These are phyloP conservation scores for Lotmaria passim DNA, from an alignment of 208 protist genomes.

Conservation along the genomic window DNA sequence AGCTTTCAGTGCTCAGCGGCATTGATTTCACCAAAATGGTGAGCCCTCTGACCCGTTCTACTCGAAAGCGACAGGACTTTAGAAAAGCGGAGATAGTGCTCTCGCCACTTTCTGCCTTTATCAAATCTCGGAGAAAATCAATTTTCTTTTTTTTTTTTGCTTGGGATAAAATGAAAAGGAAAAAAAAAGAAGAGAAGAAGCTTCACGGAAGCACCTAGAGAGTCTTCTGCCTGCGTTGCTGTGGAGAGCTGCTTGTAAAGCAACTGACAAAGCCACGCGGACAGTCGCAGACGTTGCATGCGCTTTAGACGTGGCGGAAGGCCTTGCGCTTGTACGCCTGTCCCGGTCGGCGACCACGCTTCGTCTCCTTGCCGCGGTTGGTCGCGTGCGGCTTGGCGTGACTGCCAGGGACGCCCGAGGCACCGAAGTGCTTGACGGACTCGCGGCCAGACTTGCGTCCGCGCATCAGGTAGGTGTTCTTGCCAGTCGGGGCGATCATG, in stretches of 20 bases:
- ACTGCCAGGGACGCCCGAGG: constrained; percentile 93
- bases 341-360: constrained; percentile 94
- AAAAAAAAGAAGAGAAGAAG: constrained; percentile 11
- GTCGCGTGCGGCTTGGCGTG: constrained; percentile 91
- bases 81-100: too few species aligned
- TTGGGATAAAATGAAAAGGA: constrained; percentile 20
- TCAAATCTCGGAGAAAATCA: too few species aligned
- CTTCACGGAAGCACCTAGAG: background rate
- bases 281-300: background rate
- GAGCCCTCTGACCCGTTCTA: too few species aligned
- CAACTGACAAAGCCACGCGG: background rate
- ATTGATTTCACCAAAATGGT: too few species aligned
- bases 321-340: constrained; percentile 79
- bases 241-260: too few species aligned
- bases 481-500: constrained; percentile 96
- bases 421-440: constrained; percentile 98
- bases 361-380: constrained; percentile 92
- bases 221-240: too few species aligned
- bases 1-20: too few species aligned
- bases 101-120: background rate
- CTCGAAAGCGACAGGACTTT: too few species aligned
- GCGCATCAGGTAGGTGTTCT: constrained; percentile 98
- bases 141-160: background rate
- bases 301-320: constrained; percentile 76
- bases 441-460: constrained; percentile 95